Conservation (phyloP, 441 rosid species). For the Populus hybrid region DNA sequence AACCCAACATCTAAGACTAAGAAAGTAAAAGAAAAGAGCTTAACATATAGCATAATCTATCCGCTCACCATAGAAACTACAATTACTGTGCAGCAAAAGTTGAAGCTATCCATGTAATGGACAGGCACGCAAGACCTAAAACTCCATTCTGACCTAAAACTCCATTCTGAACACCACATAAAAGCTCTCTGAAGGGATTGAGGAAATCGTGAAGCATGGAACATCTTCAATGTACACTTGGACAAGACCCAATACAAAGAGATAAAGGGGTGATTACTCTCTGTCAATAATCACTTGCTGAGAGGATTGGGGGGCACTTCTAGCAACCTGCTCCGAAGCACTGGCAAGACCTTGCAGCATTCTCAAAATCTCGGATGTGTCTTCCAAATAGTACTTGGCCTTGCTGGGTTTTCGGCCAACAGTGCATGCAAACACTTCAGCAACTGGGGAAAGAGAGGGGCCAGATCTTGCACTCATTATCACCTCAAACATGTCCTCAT, state of each 20-base stretch:
- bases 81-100: background rate
- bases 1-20: background rate
- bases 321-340: background rate
- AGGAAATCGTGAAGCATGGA: background rate
- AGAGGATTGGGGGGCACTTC: background rate
- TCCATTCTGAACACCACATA: background rate
- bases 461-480: too few species aligned
- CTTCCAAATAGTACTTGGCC: slow-evolving; percentile 58
- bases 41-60: background rate
- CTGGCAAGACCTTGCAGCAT: slow-evolving; percentile 52
- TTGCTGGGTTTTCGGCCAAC: slow-evolving; percentile 58
- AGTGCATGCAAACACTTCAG: slow-evolving; percentile 52
- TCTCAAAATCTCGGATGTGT: slow-evolving; percentile 36
- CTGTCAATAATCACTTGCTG: background rate
- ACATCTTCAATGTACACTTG: background rate
- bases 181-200: background rate
- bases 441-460: slow-evolving; percentile 31
- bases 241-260: background rate
- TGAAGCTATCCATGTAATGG: background rate
- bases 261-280: background rate
- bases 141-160: background rate
- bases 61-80: background rate
- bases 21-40: background rate
- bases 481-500: slow-evolving; percentile 70
- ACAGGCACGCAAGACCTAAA: background rate